Base-by-base conservation (phyloP, 495 filamentous ascomycete genomes). In the Aspergillus homomorphus region DNA sequence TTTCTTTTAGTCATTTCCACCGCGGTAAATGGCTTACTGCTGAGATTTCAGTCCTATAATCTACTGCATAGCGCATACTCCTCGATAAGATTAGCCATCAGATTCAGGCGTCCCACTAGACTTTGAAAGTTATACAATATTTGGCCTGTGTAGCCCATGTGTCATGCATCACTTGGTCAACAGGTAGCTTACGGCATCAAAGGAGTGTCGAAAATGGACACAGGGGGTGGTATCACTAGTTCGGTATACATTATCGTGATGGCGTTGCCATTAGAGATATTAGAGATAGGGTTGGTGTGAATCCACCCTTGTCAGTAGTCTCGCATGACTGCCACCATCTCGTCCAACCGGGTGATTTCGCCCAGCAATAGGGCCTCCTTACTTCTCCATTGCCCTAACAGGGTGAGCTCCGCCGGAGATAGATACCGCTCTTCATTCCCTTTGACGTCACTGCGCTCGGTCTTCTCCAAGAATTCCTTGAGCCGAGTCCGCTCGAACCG, bases 351-450 rank as follows among this genome's bases (percentile, higher is more conserved):
- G 58, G 77, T 80, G 4, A 97, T 74, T 68, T 96, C 90, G 0
- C 83, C 84, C 52, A 94, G 74, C 24, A 98, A 70, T 70, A 83
- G 81, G 64, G 87, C 86, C 74, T 98, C 91, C 56, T 82, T 81
- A 18, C 81, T 80, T 53, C 78, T 79, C 82, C 91, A 96, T 53
- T 80, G 76, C 24, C 82, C 70, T 57, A 96, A 79, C 59, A 80
- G 76, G 53, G 84, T 81, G 58, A 86, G 76, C 63, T 96, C 89
- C 14, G 78, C 78, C 57, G 81, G 80, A 1, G 78, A 84, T 43
- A 99, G 79, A 64, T 85, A 87, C 57, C 88, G 80, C 54, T 94
- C 87, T 69, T 93, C 89, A 20, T 87, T 82, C 6, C 90, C 91
- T 57, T 85, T 80, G 26, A 98, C 88, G 68, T 98, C 92, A 10